Evolutionary conservation across 2,329 filamentous ascomycete genomes (phyloP).

Genomic region (Alternaria postmessia): DNA sequence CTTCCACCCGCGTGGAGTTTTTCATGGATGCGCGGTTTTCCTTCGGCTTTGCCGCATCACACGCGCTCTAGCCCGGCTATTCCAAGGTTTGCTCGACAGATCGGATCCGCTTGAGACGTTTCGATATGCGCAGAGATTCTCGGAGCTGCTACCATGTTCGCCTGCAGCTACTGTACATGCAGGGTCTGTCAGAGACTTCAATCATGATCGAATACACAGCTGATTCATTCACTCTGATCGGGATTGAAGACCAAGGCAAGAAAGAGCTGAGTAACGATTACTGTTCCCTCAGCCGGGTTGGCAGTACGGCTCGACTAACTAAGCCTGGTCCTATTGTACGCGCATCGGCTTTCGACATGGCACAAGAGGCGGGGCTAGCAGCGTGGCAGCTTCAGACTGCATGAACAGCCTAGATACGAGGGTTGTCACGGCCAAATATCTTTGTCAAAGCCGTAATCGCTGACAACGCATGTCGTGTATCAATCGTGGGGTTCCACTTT

Average conservation of each 20-base stretch:
- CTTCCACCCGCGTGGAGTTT: conserved; percentile 5
- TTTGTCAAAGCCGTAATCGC: conserved; percentile 37
- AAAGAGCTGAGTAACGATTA: conserved; percentile 28
- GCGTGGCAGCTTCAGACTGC: conserved; percentile 1
- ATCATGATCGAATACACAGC: conserved; percentile 2
- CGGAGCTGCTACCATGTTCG: conserved; percentile 14
- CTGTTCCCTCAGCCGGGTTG: neutral
- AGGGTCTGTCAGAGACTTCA: conserved; percentile 15
- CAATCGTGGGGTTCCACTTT: conserved; percentile 8
- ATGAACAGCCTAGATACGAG: neutral
- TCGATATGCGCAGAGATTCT: conserved; percentile 24
- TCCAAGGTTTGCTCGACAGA: conserved; percentile 3
- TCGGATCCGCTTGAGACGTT: conserved; percentile 10
- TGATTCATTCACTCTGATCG: neutral
- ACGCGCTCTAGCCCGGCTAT: neutral
- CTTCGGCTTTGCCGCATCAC: neutral
- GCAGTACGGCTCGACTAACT: neutral
- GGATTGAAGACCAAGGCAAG: neutral
- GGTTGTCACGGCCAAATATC: conserved; percentile 2
- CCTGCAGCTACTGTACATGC: conserved; percentile 12
- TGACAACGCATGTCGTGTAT: conserved; percentile 36
- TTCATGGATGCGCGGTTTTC: conserved; percentile 1
- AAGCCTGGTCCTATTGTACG: neutral
- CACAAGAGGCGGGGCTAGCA: conserved; percentile 6
- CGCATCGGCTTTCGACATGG: neutral